Percentiles rank a stretch among this genome's conserved stretches.
These are phyloP conservation scores for Tirmania nivea DNA, from an alignment of 495 filamentous ascomycete genomes.

Conservation along the genomic window DNA sequence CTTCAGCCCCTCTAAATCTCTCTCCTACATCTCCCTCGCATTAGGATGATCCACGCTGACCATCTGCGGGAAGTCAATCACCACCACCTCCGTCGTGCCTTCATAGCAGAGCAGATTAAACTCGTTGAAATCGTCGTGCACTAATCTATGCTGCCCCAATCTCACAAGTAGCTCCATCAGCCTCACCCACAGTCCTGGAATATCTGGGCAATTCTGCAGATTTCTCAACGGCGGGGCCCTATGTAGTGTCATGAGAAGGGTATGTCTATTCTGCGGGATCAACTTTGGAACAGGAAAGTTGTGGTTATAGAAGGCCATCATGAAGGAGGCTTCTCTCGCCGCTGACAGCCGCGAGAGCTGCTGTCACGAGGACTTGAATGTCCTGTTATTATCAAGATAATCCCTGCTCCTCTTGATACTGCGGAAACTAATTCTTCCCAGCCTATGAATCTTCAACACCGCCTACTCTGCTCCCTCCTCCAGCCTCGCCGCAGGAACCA, in stretches of 20 bases:
- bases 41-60: constrained; percentile 85
- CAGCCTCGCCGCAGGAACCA: constrained; percentile 14
- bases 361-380: constrained; percentile 74
- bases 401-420: constrained; percentile 88
- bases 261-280: constrained; percentile 70
- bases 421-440: constrained; percentile 92
- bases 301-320: constrained; percentile 60
- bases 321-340: constrained; percentile 78
- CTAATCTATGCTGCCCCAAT: constrained; percentile 70
- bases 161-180: constrained; percentile 69
- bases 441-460: constrained; percentile 80
- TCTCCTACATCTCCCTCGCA: constrained; percentile 85
- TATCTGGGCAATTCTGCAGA: constrained; percentile 54
- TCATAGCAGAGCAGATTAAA: constrained; percentile 94
- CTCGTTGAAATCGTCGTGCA: constrained; percentile 98
- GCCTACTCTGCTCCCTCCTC: constrained; percentile 26
- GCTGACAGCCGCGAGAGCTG: constrained; percentile 86
- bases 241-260: constrained; percentile 79
- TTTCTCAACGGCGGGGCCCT: constrained; percentile 78
- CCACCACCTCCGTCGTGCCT: constrained; percentile 37
- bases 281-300: constrained; percentile 80
- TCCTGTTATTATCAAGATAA: constrained; percentile 44
- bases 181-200: constrained; percentile 61
- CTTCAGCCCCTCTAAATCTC: constrained; percentile 87
- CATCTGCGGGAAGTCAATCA: constrained; percentile 99